Base-by-base conservation (phyloP, 208 protist genomes). In the Leishmania guyanensis region DNA sequence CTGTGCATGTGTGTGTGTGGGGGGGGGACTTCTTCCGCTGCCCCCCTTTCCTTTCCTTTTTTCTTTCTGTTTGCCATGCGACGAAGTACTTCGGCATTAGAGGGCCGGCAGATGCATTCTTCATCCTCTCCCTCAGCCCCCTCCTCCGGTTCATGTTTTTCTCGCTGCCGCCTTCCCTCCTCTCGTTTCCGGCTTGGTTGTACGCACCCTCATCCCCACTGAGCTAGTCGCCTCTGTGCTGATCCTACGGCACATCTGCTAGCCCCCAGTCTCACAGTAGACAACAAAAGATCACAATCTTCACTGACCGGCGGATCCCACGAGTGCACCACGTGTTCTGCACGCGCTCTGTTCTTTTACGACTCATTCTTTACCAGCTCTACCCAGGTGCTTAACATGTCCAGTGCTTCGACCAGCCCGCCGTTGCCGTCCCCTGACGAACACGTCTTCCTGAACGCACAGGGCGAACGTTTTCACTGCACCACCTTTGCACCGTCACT, bases 401-500 rank as follows among this genome's bases (percentile, higher is more conserved):
- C 51, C 33, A n/a, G 33, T 43, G 33, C 43, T 26, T 48, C 72
- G 17, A 62, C 72, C 33, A 76, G 72, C 16, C 53, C 48, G n/a
- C 72, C 72, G 48, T 26, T 65, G 54, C 74, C 74, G 20, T 1
- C 39, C 8, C 80, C 83, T 29, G 77, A 82, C 17, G 86, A 89
- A 12, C 72, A 78, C 66, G 75, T 87, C 33, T 91, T 93, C 58
- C 81, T 62, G 17, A 88, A 94, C 66, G 64, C 78, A 26, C 81
- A 85, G 33, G 84, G 84, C 5, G 93, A 95, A 56, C 26, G 20
- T 53, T 95, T 94, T 79, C 90, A 88, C 79, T 78, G 92, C 71
- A 83, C 84, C 33, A 53, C 89, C 58, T 92, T 93, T 77, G 75
- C 82, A 5, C 86, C 89, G 3, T 48, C 66, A 12, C 62, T 20